Percentiles rank a stretch among this genome's conserved stretches.
These are phyloP conservation scores for Powellomyces hirtus DNA, from an alignment of 192 early-diverging fungal genomes.

Conservation along the genomic window DNA sequence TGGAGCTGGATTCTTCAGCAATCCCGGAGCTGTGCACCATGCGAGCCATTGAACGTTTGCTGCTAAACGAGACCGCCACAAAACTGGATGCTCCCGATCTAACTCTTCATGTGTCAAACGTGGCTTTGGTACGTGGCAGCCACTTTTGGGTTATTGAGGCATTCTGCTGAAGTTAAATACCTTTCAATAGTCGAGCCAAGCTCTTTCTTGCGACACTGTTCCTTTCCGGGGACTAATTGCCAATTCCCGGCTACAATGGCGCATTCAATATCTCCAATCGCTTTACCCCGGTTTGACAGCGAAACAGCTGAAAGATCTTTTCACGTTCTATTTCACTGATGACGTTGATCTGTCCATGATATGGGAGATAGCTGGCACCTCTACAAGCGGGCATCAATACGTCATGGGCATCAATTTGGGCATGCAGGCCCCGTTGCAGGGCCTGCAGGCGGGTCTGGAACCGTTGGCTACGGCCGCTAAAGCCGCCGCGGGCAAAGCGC, in stretches of 20 bases:
- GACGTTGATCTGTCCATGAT: constrained; percentile 86
- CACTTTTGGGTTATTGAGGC: too few relatives aligned
- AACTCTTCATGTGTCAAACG: constrained; percentile 45
- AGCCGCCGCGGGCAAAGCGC: constrained; percentile 45
- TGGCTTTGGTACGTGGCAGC: constrained; percentile 38
- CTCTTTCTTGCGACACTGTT: constrained; percentile 46
- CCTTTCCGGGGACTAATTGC: constrained; percentile 69
- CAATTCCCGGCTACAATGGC: constrained; percentile 73
- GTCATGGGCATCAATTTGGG: constrained; percentile 90
- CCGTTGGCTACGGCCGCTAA: constrained; percentile 29
- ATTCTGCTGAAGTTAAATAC: too few relatives aligned
- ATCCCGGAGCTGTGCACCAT: constrained; percentile 49
- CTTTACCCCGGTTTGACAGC: constrained; percentile 70
- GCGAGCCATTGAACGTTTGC: constrained; percentile 47
- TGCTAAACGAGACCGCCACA: constrained; percentile 34
- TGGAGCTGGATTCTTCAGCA: constrained; percentile 3
- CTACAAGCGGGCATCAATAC: constrained; percentile 78
- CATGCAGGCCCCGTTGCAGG: constrained; percentile 55
- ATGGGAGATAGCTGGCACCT: constrained; percentile 58
- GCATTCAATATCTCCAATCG: constrained; percentile 55
- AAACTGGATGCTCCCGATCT: constrained; percentile 29
- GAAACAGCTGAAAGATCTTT: constrained; percentile 57
- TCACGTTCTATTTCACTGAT: constrained; percentile 83
- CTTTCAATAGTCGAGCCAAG: background rate
- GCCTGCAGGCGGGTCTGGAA: constrained; percentile 22